A percentile compares a stretch with the other conserved stretches of the same genome.
These are phyloP conservation scores for Wallemia ichthyophaga DNA, from an alignment of 1,284 basidiomycete genomes.

Conservation along the genomic window DNA sequence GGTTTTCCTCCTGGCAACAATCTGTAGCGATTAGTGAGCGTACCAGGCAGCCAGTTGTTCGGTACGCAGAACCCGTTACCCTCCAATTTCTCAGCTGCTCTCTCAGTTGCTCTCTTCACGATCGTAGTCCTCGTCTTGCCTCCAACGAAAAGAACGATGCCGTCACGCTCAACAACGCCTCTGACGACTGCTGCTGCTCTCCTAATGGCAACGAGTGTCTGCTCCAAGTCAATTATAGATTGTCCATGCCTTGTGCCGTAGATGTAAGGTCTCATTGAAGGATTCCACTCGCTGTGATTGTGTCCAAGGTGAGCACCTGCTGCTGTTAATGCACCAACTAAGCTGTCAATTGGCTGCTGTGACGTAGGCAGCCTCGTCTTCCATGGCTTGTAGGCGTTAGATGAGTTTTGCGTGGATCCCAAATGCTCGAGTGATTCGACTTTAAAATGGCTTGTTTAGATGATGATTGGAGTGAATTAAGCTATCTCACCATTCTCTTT, in stretches of 20 bases:
- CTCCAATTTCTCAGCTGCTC: slow-evolving; percentile 50
- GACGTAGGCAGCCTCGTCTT: not conserved
- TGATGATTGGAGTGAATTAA: not conserved
- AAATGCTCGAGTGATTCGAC: not conserved
- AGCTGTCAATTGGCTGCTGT: slow-evolving; percentile 26
- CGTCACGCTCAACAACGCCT: slow-evolving; percentile 48
- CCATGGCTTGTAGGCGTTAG: not conserved
- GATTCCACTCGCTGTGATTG: slow-evolving; percentile 44
- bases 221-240: slow-evolving; percentile 81
- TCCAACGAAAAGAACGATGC: slow-evolving; percentile 68
- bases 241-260: slow-evolving; percentile 74
- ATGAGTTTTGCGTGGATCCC: not conserved
- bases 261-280: slow-evolving; percentile 69
- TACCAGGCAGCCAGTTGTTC: slow-evolving; percentile 76
- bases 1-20: slow-evolving; percentile 21
- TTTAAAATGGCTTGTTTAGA: no score
- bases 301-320: slow-evolving; percentile 87
- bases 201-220: slow-evolving; percentile 66
- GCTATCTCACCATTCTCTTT: not conserved
- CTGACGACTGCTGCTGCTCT: slow-evolving; percentile 66
- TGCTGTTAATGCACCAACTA: slow-evolving; percentile 66
- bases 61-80: slow-evolving; percentile 45
- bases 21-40: slow-evolving; percentile 62
- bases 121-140: slow-evolving; percentile 30
- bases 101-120: slow-evolving; percentile 39